Evolutionary conservation across 164 flowering plant genomes (phyloP), one percentile per base, ranked within the genome.

Genomic region (Nymphaea colorata): DNA sequence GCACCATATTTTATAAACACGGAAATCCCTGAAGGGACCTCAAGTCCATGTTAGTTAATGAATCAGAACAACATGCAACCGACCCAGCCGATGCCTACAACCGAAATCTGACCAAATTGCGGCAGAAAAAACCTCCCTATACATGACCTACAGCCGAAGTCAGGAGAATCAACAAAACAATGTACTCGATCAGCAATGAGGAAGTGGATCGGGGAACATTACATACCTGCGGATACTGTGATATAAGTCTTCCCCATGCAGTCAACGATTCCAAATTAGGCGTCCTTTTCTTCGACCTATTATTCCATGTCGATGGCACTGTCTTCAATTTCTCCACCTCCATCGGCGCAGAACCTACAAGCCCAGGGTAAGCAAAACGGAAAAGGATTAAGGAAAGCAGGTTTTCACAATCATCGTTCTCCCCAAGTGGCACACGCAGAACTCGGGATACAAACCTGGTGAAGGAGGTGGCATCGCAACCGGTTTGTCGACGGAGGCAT

Each of bases 161-260:
- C 36, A 47, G 11, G 55, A 4, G 55, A 47, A 47, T 2, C 7
- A 47, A 4, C 7, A 47, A 7, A 47, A 47, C 55, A 47, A 47
- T 0, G 7, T 10, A 45, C 53, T 45, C 36, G 53, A 45, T 5
- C 53, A 5, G 53, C 53, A 45, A 45, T 47, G 2, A 4, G 2
- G 55, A 47, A 25, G 36, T 25, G 36, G 36, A 25, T 25, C 36
- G 55, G 5, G 5, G 12, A 47, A 47, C 3, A n/a, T n/a, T n/a
- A n/a, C n/a, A 12, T 70, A 87, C 89, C 89, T 81, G 86, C 1
- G 78, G 74, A 67, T 75, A 79, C 78, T 88, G 85, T 12, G 87
- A 77, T 44, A 86, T 72, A 69, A 91, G 90, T 76, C 76, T 85
- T 68, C 90, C 83, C 93, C 97, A 90, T 60, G 90, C 89, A n/a